Base-by-base conservation (phyloP, 2,329 filamentous ascomycete genomes). In the Coniochaeta sp. region DNA sequence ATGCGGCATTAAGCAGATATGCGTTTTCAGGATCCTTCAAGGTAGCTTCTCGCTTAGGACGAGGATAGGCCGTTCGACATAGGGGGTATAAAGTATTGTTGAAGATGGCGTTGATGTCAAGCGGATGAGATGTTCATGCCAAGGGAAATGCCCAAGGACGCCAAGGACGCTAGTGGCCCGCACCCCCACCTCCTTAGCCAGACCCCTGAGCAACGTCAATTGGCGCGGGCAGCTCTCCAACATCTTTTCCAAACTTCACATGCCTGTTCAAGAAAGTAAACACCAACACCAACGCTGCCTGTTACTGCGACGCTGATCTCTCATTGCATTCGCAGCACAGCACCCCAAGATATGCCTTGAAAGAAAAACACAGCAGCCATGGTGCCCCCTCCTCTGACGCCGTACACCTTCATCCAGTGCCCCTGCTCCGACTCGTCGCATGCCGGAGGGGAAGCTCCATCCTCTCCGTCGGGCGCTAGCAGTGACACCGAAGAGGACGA, bases 401-500 rank as follows among this genome's bases (percentile, higher is more conserved):
- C 82, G 2, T 86, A 86, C 69, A 82, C 79, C 50, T 86, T 81
- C 65, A 82, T 86, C 26, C 82, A 84, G 65, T 86, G 82, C 61
- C 83, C 82, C 42, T 86, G 82, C 64, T 80, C 79, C 32, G 78
- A 82, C 51, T 68, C 71, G 52, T 58, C 32, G 50, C 56, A 18
- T 55, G 57, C 27, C 56, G n/a, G n/a, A n/a, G 57, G 18, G 58
- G 49, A 35, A 27, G 70, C 68, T 50, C 67, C 66, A 27, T 54
- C 38, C 48, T 52, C 56, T 20, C 57, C 53, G 16, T 30, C 13
- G n/a, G 26, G 42, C 4, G 20, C 52, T 54, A 9, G 48, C 48
- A n/a, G 49, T 35, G 68, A 64, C 3, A 72, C 79, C 26, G 84
- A 89, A 49, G 84, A 88, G 53, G 86, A 90, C 57, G 88, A 89